A percentile compares a stretch with the other conserved stretches of the same genome.
Conservation (phyloP, 148 eudicot genomes). For the Gaultheria prostrata region DNA sequence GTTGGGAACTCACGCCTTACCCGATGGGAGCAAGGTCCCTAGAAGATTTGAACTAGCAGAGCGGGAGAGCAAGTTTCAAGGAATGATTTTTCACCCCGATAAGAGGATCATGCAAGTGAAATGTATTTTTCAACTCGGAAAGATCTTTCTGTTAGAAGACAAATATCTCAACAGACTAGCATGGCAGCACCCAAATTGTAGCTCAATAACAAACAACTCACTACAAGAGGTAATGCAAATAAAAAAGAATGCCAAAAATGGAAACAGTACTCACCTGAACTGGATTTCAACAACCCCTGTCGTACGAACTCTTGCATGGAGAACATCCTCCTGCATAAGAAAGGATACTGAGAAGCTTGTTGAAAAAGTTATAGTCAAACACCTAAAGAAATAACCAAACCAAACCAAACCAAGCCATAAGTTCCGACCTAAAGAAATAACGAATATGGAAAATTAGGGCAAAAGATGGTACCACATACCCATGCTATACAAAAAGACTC, state of each 20-base stretch:
- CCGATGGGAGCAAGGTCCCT: not conserved
- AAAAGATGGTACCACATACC: not conserved
- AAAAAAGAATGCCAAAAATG: not conserved
- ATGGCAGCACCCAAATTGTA: not conserved
- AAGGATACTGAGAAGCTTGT: slow-evolving; percentile 17
- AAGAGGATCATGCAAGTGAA: not conserved
- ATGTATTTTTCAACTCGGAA: not conserved
- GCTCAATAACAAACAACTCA: not conserved
- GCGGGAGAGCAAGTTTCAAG: not conserved
- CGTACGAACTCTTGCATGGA: slow-evolving; percentile 92
- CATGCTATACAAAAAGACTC: not conserved
- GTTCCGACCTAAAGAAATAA: not conserved
- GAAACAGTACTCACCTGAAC: slow-evolving; percentile 57
- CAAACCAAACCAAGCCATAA: not conserved
- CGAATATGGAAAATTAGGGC: not conserved
- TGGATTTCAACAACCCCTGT: slow-evolving; percentile 97
- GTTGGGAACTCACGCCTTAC: not conserved
- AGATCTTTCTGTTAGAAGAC: not conserved
- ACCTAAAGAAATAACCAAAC: not conserved
- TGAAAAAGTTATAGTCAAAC: not conserved
- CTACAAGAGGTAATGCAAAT: not conserved
- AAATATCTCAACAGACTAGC: not conserved
- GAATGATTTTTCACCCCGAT: not conserved
- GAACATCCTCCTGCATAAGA: slow-evolving; percentile 82
- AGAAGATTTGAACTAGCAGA: not conserved